Conservation (phyloP, 345 rosid species). For the Odontarrhena argentea region DNA sequence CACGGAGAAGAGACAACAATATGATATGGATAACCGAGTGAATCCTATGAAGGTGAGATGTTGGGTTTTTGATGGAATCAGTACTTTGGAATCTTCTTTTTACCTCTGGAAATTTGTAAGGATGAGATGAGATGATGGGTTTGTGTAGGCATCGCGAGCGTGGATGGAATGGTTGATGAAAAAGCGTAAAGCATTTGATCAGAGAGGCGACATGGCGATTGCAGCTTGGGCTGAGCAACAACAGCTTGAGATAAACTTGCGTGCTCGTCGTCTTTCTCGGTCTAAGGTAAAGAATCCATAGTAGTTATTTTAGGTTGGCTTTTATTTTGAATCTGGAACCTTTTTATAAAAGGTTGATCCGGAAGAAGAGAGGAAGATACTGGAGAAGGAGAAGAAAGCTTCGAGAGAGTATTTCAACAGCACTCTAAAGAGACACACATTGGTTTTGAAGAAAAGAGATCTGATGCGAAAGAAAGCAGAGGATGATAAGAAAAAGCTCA, state of each 20-base stretch:
- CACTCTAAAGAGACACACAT: constrained; percentile 78
- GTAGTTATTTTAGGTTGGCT: not conserved
- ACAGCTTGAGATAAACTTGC: constrained; percentile 79
- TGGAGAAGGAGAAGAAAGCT: constrained; percentile 84
- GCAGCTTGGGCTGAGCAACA: constrained; percentile 98
- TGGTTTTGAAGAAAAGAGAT: constrained; percentile 86
- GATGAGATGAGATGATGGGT: not conserved
- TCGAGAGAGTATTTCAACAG: constrained; percentile 60
- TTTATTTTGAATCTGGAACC: constrained; percentile 14
- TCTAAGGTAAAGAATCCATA: constrained; percentile 56
- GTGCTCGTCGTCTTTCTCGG: constrained; percentile 87
- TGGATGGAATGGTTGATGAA: constrained; percentile 98
- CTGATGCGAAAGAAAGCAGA: constrained; percentile 84
- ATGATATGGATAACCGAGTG: constrained; percentile 77
- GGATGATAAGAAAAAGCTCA: constrained; percentile 63
- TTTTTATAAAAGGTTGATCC: constrained; percentile 63
- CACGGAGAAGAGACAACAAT: constrained; percentile 65
- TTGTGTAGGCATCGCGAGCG: constrained; percentile 86
- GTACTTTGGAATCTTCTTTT: not conserved
- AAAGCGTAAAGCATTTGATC: constrained; percentile 92
- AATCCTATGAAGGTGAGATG: constrained; percentile 82
- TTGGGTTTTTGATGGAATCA: not conserved
- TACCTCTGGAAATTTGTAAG: not conserved
- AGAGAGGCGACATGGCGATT: constrained; percentile 90
- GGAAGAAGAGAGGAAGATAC: constrained; percentile 79